These are phyloP conservation scores for Myxozyma vanderwaltii DNA, from an alignment of 805 yeast species.

Conservation along the genomic window DNA sequence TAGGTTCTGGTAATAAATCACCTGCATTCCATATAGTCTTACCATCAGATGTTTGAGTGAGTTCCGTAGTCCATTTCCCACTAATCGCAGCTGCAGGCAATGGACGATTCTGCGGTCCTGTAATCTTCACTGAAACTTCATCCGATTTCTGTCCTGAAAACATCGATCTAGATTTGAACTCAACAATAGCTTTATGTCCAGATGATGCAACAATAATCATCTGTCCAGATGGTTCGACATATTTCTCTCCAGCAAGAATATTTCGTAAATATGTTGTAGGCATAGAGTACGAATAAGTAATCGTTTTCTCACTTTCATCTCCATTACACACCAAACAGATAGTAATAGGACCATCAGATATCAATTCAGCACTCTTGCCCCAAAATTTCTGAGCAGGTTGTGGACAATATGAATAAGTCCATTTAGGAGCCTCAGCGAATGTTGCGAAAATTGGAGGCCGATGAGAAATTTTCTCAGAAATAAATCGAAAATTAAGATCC, in stretches of 20 bases:
- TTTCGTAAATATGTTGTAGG: slow-evolving; percentile 84
- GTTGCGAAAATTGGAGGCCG: slow-evolving; percentile 85
- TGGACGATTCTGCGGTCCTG: slow-evolving; percentile 43
- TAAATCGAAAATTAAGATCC: slow-evolving; percentile 69
- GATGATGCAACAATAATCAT: slow-evolving; percentile 62
- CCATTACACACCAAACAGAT: slow-evolving; percentile 50
- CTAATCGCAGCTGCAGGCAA: slow-evolving; percentile 40
- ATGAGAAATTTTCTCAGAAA: slow-evolving; percentile 86
- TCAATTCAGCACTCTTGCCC: slow-evolving; percentile 89
- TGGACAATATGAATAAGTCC: slow-evolving; percentile 57
- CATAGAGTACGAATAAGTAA: slow-evolving; percentile 67
- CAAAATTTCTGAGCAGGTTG: slow-evolving; percentile 86
- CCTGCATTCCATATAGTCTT: slow-evolving; percentile 66
- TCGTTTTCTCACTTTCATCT: slow-evolving; percentile 20
- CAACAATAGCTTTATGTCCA: slow-evolving; percentile 71
- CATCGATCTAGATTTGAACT: slow-evolving; percentile 79
- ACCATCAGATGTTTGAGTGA: slow-evolving; percentile 47
- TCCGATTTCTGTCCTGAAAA: slow-evolving; percentile 80
- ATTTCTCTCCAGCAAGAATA: slow-evolving; percentile 91
- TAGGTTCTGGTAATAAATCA: slow-evolving; percentile 57
- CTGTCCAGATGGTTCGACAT: slow-evolving; percentile 78
- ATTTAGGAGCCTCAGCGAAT: slow-evolving; percentile 67
- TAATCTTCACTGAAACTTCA: slow-evolving; percentile 50
- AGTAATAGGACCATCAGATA: slow-evolving; percentile 68
- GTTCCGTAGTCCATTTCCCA: slow-evolving; percentile 87